Conservation (phyloP, 208 protist species). For the Acanthamoeba royreba region DNA sequence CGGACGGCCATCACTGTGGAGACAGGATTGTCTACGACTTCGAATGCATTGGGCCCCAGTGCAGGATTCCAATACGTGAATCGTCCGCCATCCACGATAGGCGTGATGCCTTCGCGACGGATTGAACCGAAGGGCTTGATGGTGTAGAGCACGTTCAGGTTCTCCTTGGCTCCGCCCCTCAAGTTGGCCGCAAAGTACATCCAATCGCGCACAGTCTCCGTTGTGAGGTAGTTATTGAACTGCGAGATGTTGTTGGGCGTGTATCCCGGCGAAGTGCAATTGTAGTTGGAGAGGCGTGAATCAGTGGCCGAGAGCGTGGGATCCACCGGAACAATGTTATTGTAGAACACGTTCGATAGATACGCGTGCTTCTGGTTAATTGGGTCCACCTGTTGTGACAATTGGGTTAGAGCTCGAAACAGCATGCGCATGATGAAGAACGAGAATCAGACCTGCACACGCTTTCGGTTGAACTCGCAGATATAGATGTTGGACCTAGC, state of each 20-base stretch:
- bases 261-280: slow-evolving; percentile 17
- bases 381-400: too few relatives aligned
- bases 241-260: slow-evolving; percentile 32
- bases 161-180: slow-evolving; percentile 52
- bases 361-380: too few relatives aligned
- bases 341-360: slow-evolving; percentile 47
- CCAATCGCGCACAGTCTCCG: slow-evolving; percentile 52
- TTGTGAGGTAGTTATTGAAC: slow-evolving; percentile 56
- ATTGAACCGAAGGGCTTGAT: slow-evolving; percentile 38
- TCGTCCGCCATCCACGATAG: not conserved
- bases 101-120: not conserved
- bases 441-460: too few relatives aligned
- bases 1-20: not conserved
- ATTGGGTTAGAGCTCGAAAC: too few relatives aligned
- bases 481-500: too few relatives aligned
- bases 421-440: too few relatives aligned
- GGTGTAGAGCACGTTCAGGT: slow-evolving; percentile 26
- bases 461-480: too few relatives aligned
- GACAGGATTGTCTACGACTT: slow-evolving; percentile 37
- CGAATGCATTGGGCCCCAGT: slow-evolving; percentile 51
- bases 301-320: slow-evolving; percentile 18
- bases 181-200: slow-evolving; percentile 60
- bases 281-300: slow-evolving; percentile 33
- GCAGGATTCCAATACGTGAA: slow-evolving; percentile 62
- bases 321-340: slow-evolving; percentile 56